Evolutionary conservation across 75 land plant genomes (phyloP), one percentile per base, ranked within the genome.

Genomic region (Pseudotsuga menziesii): DNA sequence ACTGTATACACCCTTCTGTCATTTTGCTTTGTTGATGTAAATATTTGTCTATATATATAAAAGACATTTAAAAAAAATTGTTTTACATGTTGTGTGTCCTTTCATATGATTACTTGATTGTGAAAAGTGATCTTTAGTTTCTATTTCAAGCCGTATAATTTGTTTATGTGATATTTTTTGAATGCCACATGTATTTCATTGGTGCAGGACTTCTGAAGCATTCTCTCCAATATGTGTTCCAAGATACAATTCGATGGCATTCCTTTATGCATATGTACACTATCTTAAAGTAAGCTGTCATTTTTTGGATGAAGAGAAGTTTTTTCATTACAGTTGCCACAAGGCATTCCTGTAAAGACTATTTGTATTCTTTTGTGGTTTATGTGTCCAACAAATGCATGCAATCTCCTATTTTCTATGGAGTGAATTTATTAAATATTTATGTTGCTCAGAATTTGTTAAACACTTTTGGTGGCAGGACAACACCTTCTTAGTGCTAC

Each of bases 141-240:
- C 72, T 69, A 9, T 69, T 69, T 69, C 2, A 41, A 69, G 44
- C 72, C 9, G 23, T 41, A 11, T 41, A 20, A 8, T 61, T 41
- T 69, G 23, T 8, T 9, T 48, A 9, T 48, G 54, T 9, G 20
- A 69, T 27, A 8, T 2, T 69, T 7, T 20, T 36, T 4, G 19
- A 39, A 15, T 39, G n/a, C 35, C 52, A 69, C 69, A n/a, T 69
- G 3, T 44, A 41, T 69, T 69, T 69, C 9, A 41, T 69, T 69
- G 52, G 61, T 80, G 69, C 67, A 86, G 88, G 75, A 84, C 80
- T 52, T 77, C 88, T 54, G 88, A 86, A 74, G 84, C 88, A 12
- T 86, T 84, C 70, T 86, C 87, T 48, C 88, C 88, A 5, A 79
- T 86, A 55, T 86, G 88, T 60, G 64, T 86, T 20, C 88, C 88